phyloP scores from a whole-genome alignment of 2,329 filamentous ascomycete genomes.

The Colletotrichum trifolii region DNA sequence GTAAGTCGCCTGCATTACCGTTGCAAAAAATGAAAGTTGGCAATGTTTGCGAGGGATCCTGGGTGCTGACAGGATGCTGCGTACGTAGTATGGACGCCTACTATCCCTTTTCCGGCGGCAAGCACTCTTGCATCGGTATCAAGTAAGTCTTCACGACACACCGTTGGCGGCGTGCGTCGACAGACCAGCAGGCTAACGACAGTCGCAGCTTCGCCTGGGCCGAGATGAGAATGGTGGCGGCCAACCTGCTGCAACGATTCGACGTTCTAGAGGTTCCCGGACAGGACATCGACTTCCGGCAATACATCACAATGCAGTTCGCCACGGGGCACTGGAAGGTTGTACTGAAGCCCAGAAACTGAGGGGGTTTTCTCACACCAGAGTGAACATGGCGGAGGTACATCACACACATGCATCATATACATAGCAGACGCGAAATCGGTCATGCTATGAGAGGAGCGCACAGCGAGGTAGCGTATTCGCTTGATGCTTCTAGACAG shows the following conservation, averaged over 20 bases:
- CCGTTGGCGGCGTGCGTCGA: not conserved
- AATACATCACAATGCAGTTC: conserved; percentile 43
- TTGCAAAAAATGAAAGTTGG: no score
- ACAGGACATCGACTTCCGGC: conserved; percentile 40
- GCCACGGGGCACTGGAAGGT: conserved; percentile 44
- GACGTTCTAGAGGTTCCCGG: conserved; percentile 39
- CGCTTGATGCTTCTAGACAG: no score
- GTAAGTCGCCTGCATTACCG: not conserved
- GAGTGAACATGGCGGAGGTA: no score
- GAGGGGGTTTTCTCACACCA: not conserved
- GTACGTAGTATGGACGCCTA: conserved; percentile 30
- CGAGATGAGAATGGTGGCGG: conserved; percentile 41
- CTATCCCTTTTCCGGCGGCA: conserved; percentile 38
- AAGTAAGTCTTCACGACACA: conserved; percentile 26
- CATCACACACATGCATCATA: no score
- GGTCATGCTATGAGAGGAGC: no score
- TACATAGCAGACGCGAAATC: no score
- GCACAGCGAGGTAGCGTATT: no score
- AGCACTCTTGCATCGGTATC: conserved; percentile 42
- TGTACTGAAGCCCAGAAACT: conserved; percentile 45
- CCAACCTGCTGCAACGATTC: conserved; percentile 39
- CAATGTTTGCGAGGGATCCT: not conserved
- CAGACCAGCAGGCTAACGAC: not conserved
- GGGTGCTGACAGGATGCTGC: not conserved
- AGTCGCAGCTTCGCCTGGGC: conserved; percentile 39